Conservation (phyloP, 2,329 filamentous ascomycete genomes). For the Thielaviopsis euricoi region DNA sequence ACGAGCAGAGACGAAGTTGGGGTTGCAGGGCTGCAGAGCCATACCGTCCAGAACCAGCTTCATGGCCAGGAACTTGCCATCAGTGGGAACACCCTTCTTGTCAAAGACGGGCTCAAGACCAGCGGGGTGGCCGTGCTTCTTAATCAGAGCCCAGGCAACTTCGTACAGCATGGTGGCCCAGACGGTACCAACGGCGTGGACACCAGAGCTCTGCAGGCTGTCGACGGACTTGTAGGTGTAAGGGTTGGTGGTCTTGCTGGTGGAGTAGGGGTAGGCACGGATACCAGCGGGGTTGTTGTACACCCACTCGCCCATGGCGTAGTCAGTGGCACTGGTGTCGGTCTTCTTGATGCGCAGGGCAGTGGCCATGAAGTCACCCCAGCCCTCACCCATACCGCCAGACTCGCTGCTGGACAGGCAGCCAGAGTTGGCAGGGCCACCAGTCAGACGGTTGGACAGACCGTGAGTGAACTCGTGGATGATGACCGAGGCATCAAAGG, state of each 20-base stretch:
- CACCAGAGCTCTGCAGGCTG: constrained; percentile 16
- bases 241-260: constrained; percentile 30
- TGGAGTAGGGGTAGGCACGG: constrained; percentile 34
- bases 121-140: constrained; percentile 35
- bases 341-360: constrained; percentile 29
- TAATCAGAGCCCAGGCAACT: constrained; percentile 40
- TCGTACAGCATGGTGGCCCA: constrained; percentile 39
- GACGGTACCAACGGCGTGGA: constrained; percentile 33
- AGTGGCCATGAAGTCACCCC: constrained; percentile 39
- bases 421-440: constrained; percentile 35
- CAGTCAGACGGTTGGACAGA: constrained; percentile 40
- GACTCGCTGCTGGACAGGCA: constrained; percentile 32
- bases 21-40: constrained; percentile 39
- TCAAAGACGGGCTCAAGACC: constrained; percentile 24
- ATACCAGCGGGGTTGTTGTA: constrained; percentile 27
- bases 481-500: constrained; percentile 43
- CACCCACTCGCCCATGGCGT: constrained; percentile 34
- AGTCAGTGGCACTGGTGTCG: constrained; percentile 30
- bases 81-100: constrained; percentile 28
- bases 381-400: constrained; percentile 42
- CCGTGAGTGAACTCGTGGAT: constrained; percentile 44
- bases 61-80: constrained; percentile 34
- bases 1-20: constrained; percentile 34
- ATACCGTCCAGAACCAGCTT: constrained; percentile 36
- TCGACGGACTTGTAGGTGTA: constrained; percentile 31